A percentile compares a stretch with the other conserved stretches of the same genome.
Conservation (phyloP, 176 grass and related monocot species). For the Luzula sylvatica region DNA sequence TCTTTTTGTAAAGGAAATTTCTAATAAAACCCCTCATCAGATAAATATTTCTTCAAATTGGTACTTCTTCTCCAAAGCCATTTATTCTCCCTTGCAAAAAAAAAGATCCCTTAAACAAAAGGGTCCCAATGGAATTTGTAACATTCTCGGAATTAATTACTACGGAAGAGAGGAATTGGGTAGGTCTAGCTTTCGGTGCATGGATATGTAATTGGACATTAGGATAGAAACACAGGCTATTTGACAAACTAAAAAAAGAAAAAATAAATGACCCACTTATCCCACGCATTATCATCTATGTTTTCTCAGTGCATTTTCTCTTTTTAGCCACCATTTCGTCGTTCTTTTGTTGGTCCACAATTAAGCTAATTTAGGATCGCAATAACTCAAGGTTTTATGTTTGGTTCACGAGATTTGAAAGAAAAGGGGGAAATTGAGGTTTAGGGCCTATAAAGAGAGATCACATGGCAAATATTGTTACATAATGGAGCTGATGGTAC, state of each 20-base stretch:
- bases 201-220: neutral
- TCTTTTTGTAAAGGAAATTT: neutral
- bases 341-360: conserved; percentile 11
- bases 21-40: neutral
- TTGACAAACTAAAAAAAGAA: neutral
- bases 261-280: conserved; percentile 1
- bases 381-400: conserved; percentile 1
- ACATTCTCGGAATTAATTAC: neutral
- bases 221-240: too few relatives aligned
- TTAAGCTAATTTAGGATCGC: neutral
- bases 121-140: neutral
- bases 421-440: too few relatives aligned
- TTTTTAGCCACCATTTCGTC: neutral
- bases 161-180: neutral
- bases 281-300: neutral
- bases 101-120: too few relatives aligned
- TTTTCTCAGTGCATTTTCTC: conserved; percentile 5
- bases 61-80: too few relatives aligned
- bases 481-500: neutral
- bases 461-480: conserved; percentile 20
- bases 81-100: too few relatives aligned
- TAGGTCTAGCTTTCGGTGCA: conserved; percentile 15
- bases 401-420: neutral
- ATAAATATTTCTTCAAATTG: too few relatives aligned
- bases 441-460: neutral